Conservation (phyloP, 768 basidiomycete genomes). For the Coprinopsis sp. region DNA sequence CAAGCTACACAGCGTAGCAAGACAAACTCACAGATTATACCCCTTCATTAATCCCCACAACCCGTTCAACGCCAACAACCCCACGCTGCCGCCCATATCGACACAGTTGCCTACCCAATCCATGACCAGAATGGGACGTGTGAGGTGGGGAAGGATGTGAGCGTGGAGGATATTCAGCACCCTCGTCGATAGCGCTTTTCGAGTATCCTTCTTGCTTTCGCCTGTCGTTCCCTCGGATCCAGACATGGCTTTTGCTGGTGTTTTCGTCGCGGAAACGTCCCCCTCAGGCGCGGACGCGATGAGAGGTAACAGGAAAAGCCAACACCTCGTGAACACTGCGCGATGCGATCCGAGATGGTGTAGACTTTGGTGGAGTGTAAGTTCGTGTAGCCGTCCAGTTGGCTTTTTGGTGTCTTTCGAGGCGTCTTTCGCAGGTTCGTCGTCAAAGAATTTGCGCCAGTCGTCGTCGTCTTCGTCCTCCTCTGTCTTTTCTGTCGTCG, state of each 20-base stretch:
- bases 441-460: slow-evolving; percentile 85
- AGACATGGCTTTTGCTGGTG: no score
- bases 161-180: slow-evolving; percentile 77
- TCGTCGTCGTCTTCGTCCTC: slow-evolving; percentile 47
- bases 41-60: slow-evolving; percentile 87
- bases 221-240: no score
- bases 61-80: slow-evolving; percentile 86
- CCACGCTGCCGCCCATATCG: slow-evolving; percentile 75
- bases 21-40: slow-evolving; percentile 77
- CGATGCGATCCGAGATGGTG: slow-evolving; percentile 74
- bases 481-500: no score
- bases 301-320: slow-evolving; percentile 67
- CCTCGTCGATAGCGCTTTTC: slow-evolving; percentile 44
- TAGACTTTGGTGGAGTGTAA: slow-evolving; percentile 73
- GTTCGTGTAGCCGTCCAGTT: slow-evolving; percentile 51
- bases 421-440: slow-evolving; percentile 37
- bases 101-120: slow-evolving; percentile 88
- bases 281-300: slow-evolving; percentile 42
- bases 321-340: slow-evolving; percentile 76
- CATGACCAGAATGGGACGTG: slow-evolving; percentile 75
- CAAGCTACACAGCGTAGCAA: no score
- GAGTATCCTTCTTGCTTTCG: slow-evolving; percentile 25
- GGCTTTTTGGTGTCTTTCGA: slow-evolving; percentile 30
- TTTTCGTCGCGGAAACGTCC: no score
- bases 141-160: slow-evolving; percentile 79